Evolutionary conservation across 1,139 yeast genomes (phyloP).

Genomic region (Meyerozyma smithsonii): DNA sequence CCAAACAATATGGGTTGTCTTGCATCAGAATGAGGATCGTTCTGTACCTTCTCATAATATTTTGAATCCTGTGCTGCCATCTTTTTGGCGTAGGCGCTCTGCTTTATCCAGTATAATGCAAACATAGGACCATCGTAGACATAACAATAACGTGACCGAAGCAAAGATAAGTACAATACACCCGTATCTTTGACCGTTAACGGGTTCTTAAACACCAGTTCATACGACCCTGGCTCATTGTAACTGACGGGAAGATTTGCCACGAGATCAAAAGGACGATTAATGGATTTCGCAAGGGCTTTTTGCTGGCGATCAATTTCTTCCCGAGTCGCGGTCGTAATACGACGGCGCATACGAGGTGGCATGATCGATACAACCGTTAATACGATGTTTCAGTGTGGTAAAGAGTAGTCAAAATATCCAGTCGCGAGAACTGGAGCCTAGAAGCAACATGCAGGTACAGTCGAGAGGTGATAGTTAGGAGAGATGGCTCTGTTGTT

Average conservation of each 20-base stretch:
- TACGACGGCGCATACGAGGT: conserved; percentile 43
- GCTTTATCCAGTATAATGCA: conserved; percentile 71
- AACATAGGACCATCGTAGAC: conserved; percentile 66
- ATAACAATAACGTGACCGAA: conserved; percentile 74
- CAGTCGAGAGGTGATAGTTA: no score
- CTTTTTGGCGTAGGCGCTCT: conserved; percentile 45
- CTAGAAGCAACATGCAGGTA: not conserved
- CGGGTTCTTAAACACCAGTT: conserved; percentile 55
- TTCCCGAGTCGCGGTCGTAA: conserved; percentile 41
- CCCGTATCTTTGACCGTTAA: conserved; percentile 71
- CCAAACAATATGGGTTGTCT: conserved; percentile 40
- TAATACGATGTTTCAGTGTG: not conserved
- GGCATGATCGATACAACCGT: conserved; percentile 22
- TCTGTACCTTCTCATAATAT: conserved; percentile 12
- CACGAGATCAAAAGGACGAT: conserved; percentile 63
- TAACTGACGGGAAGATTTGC: conserved; percentile 70
- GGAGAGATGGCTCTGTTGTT: no score
- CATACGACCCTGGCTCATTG: conserved; percentile 45
- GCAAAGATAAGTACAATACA: conserved; percentile 64
- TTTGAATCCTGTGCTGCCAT: conserved; percentile 31
- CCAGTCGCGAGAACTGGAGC: no score
- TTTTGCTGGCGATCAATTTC: conserved; percentile 46
- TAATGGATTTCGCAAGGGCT: conserved; percentile 37
- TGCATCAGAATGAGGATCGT: conserved; percentile 22
- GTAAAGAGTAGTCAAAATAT: not conserved